These are phyloP conservation scores for Kluyveromyces dobzhanskii DNA, from an alignment of 805 yeast genomes.

Conservation along the genomic window DNA sequence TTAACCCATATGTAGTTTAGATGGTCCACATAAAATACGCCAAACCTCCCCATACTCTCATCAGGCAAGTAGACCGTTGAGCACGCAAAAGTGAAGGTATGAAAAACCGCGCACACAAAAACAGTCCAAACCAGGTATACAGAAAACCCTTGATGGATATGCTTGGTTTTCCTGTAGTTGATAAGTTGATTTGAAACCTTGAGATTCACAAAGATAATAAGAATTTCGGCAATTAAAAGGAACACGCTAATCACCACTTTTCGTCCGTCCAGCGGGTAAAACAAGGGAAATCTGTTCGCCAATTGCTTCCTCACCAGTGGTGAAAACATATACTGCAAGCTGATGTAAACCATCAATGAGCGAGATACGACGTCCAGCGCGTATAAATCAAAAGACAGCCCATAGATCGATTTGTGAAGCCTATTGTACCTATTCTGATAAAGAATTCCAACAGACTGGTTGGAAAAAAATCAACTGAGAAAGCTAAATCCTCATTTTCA, in stretches of 20 bases:
- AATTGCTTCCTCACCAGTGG: constrained; percentile 20
- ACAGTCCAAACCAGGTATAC: constrained; percentile 7
- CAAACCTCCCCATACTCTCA: constrained; percentile 23
- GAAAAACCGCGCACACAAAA: constrained; percentile 6
- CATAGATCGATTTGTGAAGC: constrained; percentile 29
- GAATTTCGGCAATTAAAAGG: constrained; percentile 14
- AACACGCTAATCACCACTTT: constrained; percentile 19
- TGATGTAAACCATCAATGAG: constrained; percentile 15
- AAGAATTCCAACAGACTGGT: constrained; percentile 10
- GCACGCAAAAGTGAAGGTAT: constrained; percentile 17
- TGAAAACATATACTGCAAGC: constrained; percentile 21
- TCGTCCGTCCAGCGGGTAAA: constrained; percentile 11
- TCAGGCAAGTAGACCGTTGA: constrained; percentile 14
- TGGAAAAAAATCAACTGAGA: not conserved
- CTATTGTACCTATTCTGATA: constrained; percentile 22
- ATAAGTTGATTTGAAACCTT: constrained; percentile 24
- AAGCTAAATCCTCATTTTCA: not conserved
- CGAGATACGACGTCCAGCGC: constrained; percentile 13
- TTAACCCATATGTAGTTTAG: constrained; percentile 35
- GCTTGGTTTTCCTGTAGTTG: constrained; percentile 26
- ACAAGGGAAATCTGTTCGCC: constrained; percentile 30
- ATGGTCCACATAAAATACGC: constrained; percentile 33
- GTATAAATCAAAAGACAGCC: constrained; percentile 31
- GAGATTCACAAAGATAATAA: constrained; percentile 8
- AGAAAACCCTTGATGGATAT: constrained; percentile 33